phyloP scores from a whole-genome alignment of 345 rosid species.

The Brassica cretica region DNA sequence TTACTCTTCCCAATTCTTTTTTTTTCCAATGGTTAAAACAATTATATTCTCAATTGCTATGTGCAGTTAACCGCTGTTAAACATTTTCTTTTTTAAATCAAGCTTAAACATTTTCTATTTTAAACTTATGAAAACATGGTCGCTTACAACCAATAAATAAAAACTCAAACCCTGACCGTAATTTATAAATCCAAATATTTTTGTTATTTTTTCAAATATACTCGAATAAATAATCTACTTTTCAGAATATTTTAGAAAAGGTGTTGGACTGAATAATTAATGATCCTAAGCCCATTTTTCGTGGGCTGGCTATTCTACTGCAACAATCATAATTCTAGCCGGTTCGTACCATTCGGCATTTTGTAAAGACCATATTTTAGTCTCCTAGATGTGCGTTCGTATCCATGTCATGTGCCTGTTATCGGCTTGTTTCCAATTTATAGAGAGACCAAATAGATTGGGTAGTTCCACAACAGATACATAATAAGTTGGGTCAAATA shows the following conservation, averaged over 20 bases:
- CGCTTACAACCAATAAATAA: neutral
- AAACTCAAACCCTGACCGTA: neutral
- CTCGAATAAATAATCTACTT: neutral
- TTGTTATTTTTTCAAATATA: neutral
- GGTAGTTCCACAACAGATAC: neutral
- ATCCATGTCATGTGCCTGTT: neutral
- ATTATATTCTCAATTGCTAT: slow-evolving; percentile 26
- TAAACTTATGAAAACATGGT: neutral
- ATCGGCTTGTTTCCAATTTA: neutral
- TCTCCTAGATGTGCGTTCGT: neutral
- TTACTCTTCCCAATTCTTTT: slow-evolving; percentile 29
- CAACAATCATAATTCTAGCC: neutral
- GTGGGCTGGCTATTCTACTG: neutral
- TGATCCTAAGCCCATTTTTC: neutral
- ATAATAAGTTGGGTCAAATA: neutral
- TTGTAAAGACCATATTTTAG: neutral
- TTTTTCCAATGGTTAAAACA: slow-evolving; percentile 30
- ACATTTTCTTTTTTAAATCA: neutral
- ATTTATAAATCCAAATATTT: neutral
- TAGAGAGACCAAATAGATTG: neutral
- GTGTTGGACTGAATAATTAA: neutral
- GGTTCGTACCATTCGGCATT: neutral
- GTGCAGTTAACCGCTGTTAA: slow-evolving; percentile 31
- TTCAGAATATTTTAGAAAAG: neutral
- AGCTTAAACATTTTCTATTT: neutral